Evolutionary conservation across 805 yeast genomes (phyloP), one percentile per base, ranked within the genome.

Genomic region (Metschnikowia anglica): DNA sequence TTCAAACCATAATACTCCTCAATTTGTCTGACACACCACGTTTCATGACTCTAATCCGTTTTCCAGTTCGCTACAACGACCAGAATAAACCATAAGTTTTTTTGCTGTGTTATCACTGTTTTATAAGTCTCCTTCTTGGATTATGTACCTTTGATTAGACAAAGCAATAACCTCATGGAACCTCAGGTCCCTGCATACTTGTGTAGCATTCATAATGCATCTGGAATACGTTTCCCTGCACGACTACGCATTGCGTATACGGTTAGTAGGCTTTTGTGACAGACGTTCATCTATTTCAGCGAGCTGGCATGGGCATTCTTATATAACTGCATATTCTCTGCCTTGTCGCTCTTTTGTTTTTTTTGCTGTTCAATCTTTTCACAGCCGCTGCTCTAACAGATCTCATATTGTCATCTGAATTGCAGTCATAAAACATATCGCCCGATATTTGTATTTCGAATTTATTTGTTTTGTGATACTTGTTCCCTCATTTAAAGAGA

Each of bases 161-260:
- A 25, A 25, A 25, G n/a, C 16, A 28, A 15, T 3, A 28, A 13
- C 12, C 17, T 6, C 17, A 16, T 30, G 35, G 35, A 38, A 24
- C 30, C 9, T 15, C 31, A 17, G 33, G 15, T 30, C 15, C 31
- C 34, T 33, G 38, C 25, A 24, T 34, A 28, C 21, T 25, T 34
- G 35, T 34, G 39, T 25, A 33, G 39, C 39, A 24, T 39, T 34
- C 26, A 13, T 37, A 21, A 24, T 41, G 41, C 45, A 41, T 41
- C 45, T 41, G 45, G 41, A 41, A 41, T 41, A 41, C 37, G 33
- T 36, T 19, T 31, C 20, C 45, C 45, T 36, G 40, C 41, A 36
- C 37, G 21, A 13, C 16, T 34, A 20, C 32, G 44, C 44, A 34
- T 34, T 34, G 44, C 45, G 45, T 41, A 35, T 41, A 41, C 41